Conservation (phyloP, 75 land plant species). For the Adiantum capillusveneris region DNA sequence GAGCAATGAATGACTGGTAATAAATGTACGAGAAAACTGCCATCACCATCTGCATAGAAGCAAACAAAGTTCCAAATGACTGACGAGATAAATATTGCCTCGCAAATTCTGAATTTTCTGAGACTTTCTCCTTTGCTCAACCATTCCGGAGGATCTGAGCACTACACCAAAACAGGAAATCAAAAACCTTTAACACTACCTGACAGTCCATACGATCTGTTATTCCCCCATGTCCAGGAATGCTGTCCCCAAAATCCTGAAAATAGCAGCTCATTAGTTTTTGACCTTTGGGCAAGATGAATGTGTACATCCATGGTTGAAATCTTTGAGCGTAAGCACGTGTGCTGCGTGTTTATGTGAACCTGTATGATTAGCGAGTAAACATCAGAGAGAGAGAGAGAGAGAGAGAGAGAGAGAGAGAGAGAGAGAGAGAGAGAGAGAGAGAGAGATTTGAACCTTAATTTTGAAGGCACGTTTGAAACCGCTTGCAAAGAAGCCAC, state of each 20-base stretch:
- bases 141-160: no score
- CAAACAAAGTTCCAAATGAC: no score
- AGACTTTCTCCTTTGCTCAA: no score
- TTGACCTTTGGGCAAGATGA: no score
- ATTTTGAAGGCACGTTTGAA: constrained; percentile 96
- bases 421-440: no score
- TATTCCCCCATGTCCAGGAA: constrained; percentile 97
- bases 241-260: constrained; percentile 99
- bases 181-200: no score
- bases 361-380: no score
- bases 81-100: no score
- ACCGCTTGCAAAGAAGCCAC: constrained; percentile 99
- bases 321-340: not conserved
- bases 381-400: constrained; percentile 4
- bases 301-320: not conserved
- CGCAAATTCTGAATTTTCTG: no score
- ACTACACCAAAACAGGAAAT: no score
- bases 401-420: no score
- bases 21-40: constrained; percentile 97
- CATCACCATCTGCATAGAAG: constrained; percentile 86
- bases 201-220: constrained; percentile 99
- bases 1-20: constrained; percentile 78
- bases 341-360: not conserved
- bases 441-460: no score
- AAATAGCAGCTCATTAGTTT: not conserved